These are phyloP conservation scores for Tricholomella constricta DNA, from an alignment of 768 basidiomycete species.

Conservation along the genomic window DNA sequence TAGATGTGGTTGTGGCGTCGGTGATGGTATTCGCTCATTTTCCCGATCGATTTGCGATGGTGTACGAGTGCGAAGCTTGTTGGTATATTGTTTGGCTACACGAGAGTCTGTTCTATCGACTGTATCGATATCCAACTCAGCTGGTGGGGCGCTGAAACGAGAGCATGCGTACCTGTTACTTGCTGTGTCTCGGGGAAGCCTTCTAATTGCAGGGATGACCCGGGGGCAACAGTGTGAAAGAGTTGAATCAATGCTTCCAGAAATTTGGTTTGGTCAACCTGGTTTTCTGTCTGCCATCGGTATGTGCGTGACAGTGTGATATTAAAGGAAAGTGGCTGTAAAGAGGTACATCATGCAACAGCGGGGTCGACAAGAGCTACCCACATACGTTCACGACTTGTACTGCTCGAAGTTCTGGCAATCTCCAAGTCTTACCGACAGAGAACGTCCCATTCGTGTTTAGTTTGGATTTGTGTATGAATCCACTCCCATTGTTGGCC, in stretches of 20 bases:
- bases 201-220: conserved; percentile 54
- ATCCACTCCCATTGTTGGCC: conserved; percentile 60
- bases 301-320: conserved; percentile 90
- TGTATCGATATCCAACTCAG: not conserved
- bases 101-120: conserved; percentile 2
- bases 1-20: conserved; percentile 23
- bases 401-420: conserved; percentile 78
- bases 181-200: conserved; percentile 52
- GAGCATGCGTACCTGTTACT: conserved; percentile 30
- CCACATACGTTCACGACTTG: conserved; percentile 72
- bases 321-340: conserved; percentile 67
- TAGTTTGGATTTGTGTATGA: conserved; percentile 95
- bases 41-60: conserved; percentile 29
- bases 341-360: conserved; percentile 13
- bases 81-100: conserved; percentile 17
- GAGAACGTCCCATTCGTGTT: conserved; percentile 95
- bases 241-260: conserved; percentile 65
- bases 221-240: conserved; percentile 50
- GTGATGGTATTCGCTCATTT: conserved; percentile 21
- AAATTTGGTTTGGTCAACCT: conserved; percentile 73
- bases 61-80: conserved; percentile 21
- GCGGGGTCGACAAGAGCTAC: conserved; percentile 11
- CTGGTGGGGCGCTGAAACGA: not conserved
- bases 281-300: conserved; percentile 82
- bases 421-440: conserved; percentile 94